Evolutionary conservation across 2,329 filamentous ascomycete genomes (phyloP).

Genomic region (Boeremia exigua): DNA sequence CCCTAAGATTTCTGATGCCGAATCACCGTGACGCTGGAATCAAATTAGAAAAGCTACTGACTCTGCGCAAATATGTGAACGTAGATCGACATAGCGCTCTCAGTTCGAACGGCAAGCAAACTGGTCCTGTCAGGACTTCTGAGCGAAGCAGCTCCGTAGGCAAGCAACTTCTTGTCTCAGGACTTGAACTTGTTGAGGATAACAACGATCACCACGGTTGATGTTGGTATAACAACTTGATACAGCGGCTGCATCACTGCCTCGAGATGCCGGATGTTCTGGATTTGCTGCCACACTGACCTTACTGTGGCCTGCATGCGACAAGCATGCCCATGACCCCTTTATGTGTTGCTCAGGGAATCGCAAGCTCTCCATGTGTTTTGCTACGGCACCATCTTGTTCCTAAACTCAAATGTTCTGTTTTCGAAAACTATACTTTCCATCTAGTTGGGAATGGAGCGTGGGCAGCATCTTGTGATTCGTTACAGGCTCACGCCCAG

Average conservation of each 20-base stretch:
- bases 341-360: constrained; percentile 1
- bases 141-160: not conserved
- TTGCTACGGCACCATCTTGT: not conserved
- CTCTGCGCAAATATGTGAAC: not conserved
- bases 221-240: too few relatives aligned
- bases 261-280: constrained; percentile 4
- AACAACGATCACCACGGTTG: too few relatives aligned
- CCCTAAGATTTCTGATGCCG: not conserved
- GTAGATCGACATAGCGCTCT: constrained; percentile 4
- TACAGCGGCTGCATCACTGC: constrained; percentile 2
- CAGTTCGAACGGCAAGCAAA: too few relatives aligned
- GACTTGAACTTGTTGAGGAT: too few relatives aligned
- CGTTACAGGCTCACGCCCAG: constrained; percentile 13
- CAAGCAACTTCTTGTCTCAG: not conserved
- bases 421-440: not conserved
- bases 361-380: not conserved
- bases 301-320: not conserved
- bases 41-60: not conserved
- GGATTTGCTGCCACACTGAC: constrained; percentile 1
- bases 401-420: not conserved
- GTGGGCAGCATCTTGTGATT: constrained; percentile 15
- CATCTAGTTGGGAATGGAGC: constrained; percentile 4
- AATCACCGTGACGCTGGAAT: constrained; percentile 1
- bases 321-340: constrained; percentile 3
- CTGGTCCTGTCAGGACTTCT: not conserved